These are phyloP conservation scores for Cercospora zeae-maydis DNA, from an alignment of 2,329 filamentous ascomycete genomes.

Conservation along the genomic window DNA sequence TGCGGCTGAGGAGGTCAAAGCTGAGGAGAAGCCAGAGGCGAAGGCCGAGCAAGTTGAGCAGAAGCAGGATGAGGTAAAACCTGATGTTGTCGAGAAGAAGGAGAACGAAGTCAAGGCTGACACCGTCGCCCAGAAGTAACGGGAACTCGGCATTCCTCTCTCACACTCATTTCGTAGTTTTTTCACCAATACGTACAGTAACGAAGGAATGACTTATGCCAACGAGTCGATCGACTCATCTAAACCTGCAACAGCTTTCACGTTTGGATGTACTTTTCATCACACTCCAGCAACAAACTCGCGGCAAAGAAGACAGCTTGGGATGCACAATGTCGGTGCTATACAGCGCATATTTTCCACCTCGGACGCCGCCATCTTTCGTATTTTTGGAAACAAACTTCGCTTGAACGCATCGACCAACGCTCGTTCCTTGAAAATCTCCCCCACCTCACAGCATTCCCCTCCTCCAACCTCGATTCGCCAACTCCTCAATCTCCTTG, in stretches of 20 bases:
- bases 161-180: neutral
- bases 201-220: neutral
- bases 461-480: conserved; percentile 80
- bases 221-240: neutral
- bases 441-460: conserved; percentile 67
- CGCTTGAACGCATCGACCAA: conserved; percentile 18
- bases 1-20: neutral
- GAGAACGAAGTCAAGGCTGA: neutral
- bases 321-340: too few relatives aligned
- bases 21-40: neutral
- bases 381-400: neutral
- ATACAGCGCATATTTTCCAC: neutral
- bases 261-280: too few relatives aligned
- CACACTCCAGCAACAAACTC: too few relatives aligned
- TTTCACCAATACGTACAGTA: neutral
- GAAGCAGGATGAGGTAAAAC: too few relatives aligned
- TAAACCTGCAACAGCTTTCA: too few relatives aligned
- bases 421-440: neutral
- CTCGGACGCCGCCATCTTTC: neutral
- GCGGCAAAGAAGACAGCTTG: too few relatives aligned
- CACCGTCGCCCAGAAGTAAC: neutral
- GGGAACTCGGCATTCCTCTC: neutral
- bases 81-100: neutral
- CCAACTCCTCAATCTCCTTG: conserved; percentile 74
- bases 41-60: neutral